Evolutionary conservation across 495 filamentous ascomycete species (phyloP), one percentile per base, ranked within the genome.

Genomic region (Aspergillus campestris): DNA sequence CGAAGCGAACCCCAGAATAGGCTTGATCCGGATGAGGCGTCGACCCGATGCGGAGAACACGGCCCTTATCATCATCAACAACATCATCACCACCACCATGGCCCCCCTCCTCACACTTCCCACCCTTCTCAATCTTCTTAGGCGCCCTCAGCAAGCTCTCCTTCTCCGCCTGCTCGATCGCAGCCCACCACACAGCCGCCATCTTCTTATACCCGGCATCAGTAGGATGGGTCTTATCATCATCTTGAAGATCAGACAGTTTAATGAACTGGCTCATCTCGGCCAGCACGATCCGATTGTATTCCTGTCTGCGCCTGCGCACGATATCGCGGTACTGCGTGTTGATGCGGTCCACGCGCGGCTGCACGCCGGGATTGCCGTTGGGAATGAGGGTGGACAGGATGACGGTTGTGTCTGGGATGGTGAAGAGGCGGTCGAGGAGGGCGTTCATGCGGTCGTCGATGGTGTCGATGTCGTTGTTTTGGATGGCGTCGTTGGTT

Each of bases 151-250:
- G 36, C 31, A 60, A 39, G 8, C 43, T 48, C 37, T 63, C 57
- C 0, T n/a, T 44, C 36, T 51, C 50, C 41, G 50, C 71, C 45
- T 38, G 31, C 10, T 44, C 49, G 12, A 79, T 58, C 5, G 64
- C 74, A 0, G 51, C 55, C 54, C 61, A 73, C 69, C 70, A 81
- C 0, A 80, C 59, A 2, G 64, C 51, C 8, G 76, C 72, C 77
- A 81, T 79, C 52, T 71, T 67, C 46, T 53, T 47, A 38, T 80
- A 79, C 8, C 75, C 77, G 0, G 14, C 44, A 34, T 75, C 69
- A 11, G 56, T 70, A 0, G 77, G 77, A 40, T 80, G 77, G 0
- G 62, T 74, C 5, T 58, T 62, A 48, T 79, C 75, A 0, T 56
- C 57, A 4, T 2, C 18, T n/a, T n/a, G n/a, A 3, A 79, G 37